Conservation (phyloP, 768 basidiomycete species). For the Russula lepida region DNA sequence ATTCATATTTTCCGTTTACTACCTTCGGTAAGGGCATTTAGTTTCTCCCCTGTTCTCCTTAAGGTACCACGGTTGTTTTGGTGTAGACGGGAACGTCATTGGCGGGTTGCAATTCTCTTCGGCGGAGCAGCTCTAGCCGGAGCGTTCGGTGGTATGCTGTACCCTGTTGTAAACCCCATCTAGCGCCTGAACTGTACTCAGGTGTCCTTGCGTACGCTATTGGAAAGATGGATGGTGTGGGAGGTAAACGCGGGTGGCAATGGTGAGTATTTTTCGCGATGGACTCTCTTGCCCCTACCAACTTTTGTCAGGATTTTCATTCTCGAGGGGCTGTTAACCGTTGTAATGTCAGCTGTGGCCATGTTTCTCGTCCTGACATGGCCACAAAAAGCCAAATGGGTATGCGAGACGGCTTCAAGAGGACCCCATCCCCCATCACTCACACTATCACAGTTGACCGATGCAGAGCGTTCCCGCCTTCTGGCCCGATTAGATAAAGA, state of each 20-base stretch:
- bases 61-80: background rate
- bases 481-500: constrained; percentile 43
- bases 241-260: constrained; percentile 53
- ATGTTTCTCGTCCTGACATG: constrained; percentile 53
- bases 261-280: constrained; percentile 31
- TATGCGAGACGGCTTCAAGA: constrained; percentile 25
- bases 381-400: constrained; percentile 50
- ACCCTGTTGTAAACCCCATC: background rate
- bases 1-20: constrained; percentile 53
- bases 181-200: constrained; percentile 16
- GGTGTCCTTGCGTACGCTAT: constrained; percentile 52
- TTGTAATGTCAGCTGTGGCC: constrained; percentile 37
- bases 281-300: background rate
- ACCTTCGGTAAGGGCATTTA: constrained; percentile 32
- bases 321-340: constrained; percentile 46
- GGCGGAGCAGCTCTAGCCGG: constrained; percentile 55
- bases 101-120: constrained; percentile 55
- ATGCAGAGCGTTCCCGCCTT: constrained; percentile 42
- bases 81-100: constrained; percentile 46
- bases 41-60: background rate
- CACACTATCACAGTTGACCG: constrained; percentile 36
- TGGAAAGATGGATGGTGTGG: constrained; percentile 52
- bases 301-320: constrained; percentile 44
- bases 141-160: constrained; percentile 47
- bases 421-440: background rate